These are phyloP conservation scores for Fraxinus albicans DNA, from an alignment of 305 asterid genomes.

Conservation along the genomic window DNA sequence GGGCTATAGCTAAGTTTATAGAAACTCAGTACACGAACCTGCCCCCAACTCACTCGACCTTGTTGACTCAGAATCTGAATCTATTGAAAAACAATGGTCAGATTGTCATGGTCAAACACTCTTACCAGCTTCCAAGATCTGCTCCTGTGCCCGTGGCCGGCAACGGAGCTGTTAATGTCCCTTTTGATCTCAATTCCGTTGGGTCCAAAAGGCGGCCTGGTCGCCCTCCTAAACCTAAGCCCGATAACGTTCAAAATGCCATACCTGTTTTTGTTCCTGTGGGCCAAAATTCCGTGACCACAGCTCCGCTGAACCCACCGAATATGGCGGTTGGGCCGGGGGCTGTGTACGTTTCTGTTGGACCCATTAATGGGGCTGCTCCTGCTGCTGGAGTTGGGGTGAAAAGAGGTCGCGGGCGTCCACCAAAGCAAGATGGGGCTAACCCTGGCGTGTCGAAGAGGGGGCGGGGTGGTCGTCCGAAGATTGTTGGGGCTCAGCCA, in stretches of 20 bases:
- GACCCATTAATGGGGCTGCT: slow-evolving; percentile 43
- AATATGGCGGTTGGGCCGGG: slow-evolving; percentile 25
- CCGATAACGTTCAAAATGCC: slow-evolving; percentile 32
- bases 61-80: slow-evolving; percentile 60
- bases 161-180: slow-evolving; percentile 11
- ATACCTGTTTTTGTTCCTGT: slow-evolving; percentile 44
- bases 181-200: slow-evolving; percentile 22
- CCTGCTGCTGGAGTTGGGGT: not conserved
- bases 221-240: slow-evolving; percentile 61
- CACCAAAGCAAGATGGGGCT: slow-evolving; percentile 33
- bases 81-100: slow-evolving; percentile 52
- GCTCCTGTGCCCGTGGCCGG: slow-evolving; percentile 30
- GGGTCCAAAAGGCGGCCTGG: slow-evolving; percentile 57
- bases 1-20: slow-evolving; percentile 63
- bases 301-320: slow-evolving; percentile 1
- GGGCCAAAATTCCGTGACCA: slow-evolving; percentile 22
- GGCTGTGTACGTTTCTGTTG: slow-evolving; percentile 36
- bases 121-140: slow-evolving; percentile 71
- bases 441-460: slow-evolving; percentile 45
- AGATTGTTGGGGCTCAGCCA: slow-evolving; percentile 23
- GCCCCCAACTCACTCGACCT: slow-evolving; percentile 50
- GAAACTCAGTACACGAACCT: slow-evolving; percentile 48
- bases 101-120: slow-evolving; percentile 62
- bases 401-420: slow-evolving; percentile 58
- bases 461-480: slow-evolving; percentile 59